Base-by-base conservation (phyloP, 768 basidiomycete species). In the Pulveroboletus frians region DNA sequence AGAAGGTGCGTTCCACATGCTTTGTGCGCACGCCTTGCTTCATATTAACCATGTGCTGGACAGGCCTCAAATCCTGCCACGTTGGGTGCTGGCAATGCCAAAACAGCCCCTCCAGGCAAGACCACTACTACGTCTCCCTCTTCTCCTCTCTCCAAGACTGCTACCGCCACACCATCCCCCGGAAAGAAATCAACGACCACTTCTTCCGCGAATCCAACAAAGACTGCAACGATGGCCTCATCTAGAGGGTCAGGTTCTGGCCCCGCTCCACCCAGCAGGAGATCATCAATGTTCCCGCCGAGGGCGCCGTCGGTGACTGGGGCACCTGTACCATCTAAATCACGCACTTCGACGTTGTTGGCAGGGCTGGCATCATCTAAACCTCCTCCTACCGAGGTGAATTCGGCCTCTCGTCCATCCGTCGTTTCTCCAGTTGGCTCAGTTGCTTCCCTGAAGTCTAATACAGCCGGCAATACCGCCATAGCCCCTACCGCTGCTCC, bases 1-100 rank as follows among this genome's bases (percentile, higher is more conserved):
- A 85, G 72, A 88, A 84, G 78, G 88, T 84, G 54, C 49, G 73
- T 69, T 45, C 21, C 48, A 45, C 48, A 39, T 54, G 54, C 54
- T 52, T 52, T 50, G 39, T 49, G 23, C 49, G 43, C 55, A 53
- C 42, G 56, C 13, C 34, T 56, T 56, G 23, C 46, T 59, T 58
- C 48, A 59, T 60, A 52, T 62, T 57, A 52, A 59, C 58, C 62
- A 60, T 64, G 55, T 58, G 52, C 47, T 55, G 55, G 34, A 30
- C 62, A 88, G 85, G 76, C 83, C 49, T 71, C 83, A 58, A 81
- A 70, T 66, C 77, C 83, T 49, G 80, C 83, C 53, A 83, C 83
- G 54, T 83, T 84, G 71, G 79, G 81, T 54, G 57, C 77, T 62
- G 81, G 82, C 54, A 57, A 72, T 49, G 69, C 77, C 44, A 84